Conservation (phyloP, 257 asterid genomes). For the Oldenlandia corymbosa region DNA sequence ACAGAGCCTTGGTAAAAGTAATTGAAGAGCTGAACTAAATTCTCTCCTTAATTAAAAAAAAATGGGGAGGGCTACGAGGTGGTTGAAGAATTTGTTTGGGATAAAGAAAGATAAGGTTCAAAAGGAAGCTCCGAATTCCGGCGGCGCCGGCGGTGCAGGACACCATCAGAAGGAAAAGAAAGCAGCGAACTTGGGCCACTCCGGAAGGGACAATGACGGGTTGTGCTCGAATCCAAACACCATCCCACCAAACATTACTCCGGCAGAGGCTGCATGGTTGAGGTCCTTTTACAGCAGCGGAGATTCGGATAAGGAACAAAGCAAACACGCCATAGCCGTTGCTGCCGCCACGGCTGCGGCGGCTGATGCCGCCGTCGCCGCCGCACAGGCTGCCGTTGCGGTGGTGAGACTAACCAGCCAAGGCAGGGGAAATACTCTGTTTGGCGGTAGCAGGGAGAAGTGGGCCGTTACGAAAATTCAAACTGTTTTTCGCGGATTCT, state of each 20-base stretch:
- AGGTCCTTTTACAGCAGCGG: slow-evolving; percentile 39
- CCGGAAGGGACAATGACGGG: slow-evolving; percentile 17
- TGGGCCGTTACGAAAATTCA: slow-evolving; percentile 70
- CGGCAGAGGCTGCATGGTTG: slow-evolving; percentile 78
- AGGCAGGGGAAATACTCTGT: slow-evolving; percentile 40
- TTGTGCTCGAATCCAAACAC: slow-evolving; percentile 48
- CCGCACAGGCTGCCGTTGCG: slow-evolving; percentile 74
- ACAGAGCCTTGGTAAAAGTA: neutral
- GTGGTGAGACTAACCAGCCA: slow-evolving; percentile 71
- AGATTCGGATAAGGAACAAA: slow-evolving; percentile 48
- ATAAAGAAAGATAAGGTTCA: slow-evolving; percentile 23
- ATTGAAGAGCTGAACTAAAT: neutral
- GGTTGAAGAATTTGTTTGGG: slow-evolving; percentile 55
- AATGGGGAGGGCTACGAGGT: slow-evolving; percentile 56
- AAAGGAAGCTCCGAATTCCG: slow-evolving; percentile 19
- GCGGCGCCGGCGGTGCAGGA: too few relatives aligned
- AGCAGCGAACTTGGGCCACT: slow-evolving; percentile 17
- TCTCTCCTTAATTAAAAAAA: neutral
- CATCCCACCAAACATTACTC: slow-evolving; percentile 68
- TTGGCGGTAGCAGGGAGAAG: slow-evolving; percentile 37
- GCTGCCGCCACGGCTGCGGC: slow-evolving; percentile 94
- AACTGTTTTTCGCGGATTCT: slow-evolving; percentile 54
- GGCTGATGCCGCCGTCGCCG: slow-evolving; percentile 75
- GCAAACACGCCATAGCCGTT: slow-evolving; percentile 84
- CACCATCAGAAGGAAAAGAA: slow-evolving; percentile 11